Base-by-base conservation (phyloP, 2,329 filamentous ascomycete species). In the Arthrobotrys iridis region DNA sequence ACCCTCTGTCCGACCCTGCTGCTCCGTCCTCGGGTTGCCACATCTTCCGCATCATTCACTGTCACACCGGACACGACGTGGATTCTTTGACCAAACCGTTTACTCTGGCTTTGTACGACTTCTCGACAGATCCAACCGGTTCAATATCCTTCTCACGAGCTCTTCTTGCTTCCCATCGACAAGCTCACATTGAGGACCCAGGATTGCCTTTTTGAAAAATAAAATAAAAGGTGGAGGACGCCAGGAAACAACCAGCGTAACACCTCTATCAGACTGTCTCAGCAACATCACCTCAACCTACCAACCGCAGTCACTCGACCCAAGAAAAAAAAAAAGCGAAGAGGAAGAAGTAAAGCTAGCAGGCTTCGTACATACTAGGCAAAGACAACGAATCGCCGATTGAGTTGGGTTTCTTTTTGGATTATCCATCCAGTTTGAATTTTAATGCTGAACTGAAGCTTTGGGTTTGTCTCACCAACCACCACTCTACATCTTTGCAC, bases 381-480 rank as follows among this genome's bases (percentile, higher is more conserved):
- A 64, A 18, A 66, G 62, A 35, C 55, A 62, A 63, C 40, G 41
- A 63, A 75, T 75, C 71, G 63, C 71, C 71, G 63, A 68, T 75
- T 67, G 62, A 67, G 60, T 66, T 75, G 52, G 57, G 50, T 74
- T 60, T 67, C 52, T 62, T 72, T 52, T 66, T 62, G 62, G 55
- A 37, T 68, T 75, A 64, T 68, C 40, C 28, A 52, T 62, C 30
- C 35, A 65, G 45, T 22, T 48, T 20, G 57, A 59, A 58, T 57
- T 68, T 63, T 65, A 60, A 73, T 68, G 43, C 50, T 64, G 63
- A 75, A 75, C 58, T 64, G 63, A 75, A 75, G 71, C 71, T 75
- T 75, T 68, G 46, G 71, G 71, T 75, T 75, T 68, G 71, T 75
- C 71, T 75, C 71, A 75, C 70, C 70, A 74, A 74, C 55, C 63